Conservation (phyloP, 495 filamentous ascomycete species). For the Parachaetomium inaequale region DNA sequence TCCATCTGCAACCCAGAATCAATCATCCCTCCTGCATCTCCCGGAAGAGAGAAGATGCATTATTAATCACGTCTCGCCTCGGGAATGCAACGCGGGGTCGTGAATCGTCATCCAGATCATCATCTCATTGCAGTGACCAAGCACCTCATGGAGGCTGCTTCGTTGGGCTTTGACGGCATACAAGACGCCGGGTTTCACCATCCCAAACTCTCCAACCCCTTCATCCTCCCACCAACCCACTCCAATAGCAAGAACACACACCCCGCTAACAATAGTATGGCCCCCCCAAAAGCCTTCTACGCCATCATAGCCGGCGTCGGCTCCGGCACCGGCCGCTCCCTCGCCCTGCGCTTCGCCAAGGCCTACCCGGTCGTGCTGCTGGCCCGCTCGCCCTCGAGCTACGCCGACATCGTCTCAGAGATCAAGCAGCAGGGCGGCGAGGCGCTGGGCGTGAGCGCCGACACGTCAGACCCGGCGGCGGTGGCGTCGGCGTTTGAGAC, state of each 20-base stretch:
- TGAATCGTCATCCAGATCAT: slow-evolving; percentile 2
- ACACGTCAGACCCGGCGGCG: slow-evolving; percentile 61
- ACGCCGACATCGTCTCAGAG: slow-evolving; percentile 63
- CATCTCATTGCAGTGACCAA: neutral
- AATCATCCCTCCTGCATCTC: too few relatives aligned
- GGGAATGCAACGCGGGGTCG: slow-evolving; percentile 11
- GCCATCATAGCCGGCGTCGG: slow-evolving; percentile 75
- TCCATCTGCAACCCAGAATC: too few relatives aligned
- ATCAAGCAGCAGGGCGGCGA: slow-evolving; percentile 67
- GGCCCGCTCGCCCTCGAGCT: slow-evolving; percentile 65
- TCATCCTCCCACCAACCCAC: neutral
- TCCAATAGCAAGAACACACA: neutral
- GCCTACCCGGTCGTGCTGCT: slow-evolving; percentile 74
- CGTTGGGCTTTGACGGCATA: too few relatives aligned
- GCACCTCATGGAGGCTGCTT: neutral
- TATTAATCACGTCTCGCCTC: slow-evolving; percentile 15
- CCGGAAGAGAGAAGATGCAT: neutral
- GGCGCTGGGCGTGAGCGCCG: slow-evolving; percentile 72
- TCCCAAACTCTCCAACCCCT: neutral
- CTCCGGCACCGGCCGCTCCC: slow-evolving; percentile 56
- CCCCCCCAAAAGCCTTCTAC: slow-evolving; percentile 44
- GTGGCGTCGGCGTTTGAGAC: slow-evolving; percentile 63
- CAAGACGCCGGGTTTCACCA: too few relatives aligned
- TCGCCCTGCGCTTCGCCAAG: slow-evolving; percentile 66
- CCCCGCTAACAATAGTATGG: slow-evolving; percentile 22